A percentile compares a stretch with the other conserved stretches of the same genome.
Evolutionary conservation across 1,284 basidiomycete genomes (phyloP).

Genomic region (Meripilus lineatus): DNA sequence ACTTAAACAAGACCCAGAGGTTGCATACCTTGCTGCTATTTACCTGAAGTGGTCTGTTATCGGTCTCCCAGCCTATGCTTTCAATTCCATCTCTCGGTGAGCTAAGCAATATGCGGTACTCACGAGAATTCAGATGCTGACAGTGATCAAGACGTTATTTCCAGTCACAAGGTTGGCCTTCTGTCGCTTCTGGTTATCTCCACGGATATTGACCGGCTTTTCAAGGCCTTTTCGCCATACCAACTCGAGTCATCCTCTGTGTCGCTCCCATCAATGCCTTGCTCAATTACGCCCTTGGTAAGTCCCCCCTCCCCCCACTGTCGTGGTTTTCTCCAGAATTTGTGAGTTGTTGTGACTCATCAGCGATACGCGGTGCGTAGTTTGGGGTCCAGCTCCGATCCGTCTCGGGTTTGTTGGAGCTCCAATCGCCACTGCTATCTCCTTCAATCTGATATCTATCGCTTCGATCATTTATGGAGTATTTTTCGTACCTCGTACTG

Average conservation of each 20-base stretch:
- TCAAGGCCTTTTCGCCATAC: slow-evolving; percentile 77
- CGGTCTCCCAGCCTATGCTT: slow-evolving; percentile 86
- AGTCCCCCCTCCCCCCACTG: too few relatives aligned
- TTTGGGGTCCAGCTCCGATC: slow-evolving; percentile 78
- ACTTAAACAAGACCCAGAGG: slow-evolving; percentile 83
- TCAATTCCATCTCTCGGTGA: slow-evolving; percentile 66
- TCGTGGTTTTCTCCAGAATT: not conserved
- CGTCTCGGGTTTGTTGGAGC: slow-evolving; percentile 92
- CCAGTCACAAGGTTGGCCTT: slow-evolving; percentile 69
- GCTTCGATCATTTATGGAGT: slow-evolving; percentile 71
- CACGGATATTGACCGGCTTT: not conserved
- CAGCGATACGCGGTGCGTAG: too few relatives aligned
- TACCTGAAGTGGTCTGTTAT: slow-evolving; percentile 79
- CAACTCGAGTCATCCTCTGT: slow-evolving; percentile 80
- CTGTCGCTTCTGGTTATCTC: not conserved
- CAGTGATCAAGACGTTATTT: slow-evolving; percentile 81
- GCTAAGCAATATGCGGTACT: too few relatives aligned
- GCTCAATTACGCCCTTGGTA: slow-evolving; percentile 81
- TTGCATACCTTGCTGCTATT: slow-evolving; percentile 71
- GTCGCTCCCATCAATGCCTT: slow-evolving; percentile 85
- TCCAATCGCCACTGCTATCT: slow-evolving; percentile 85
- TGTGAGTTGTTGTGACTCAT: slow-evolving; percentile 4
- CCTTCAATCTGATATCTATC: slow-evolving; percentile 80
- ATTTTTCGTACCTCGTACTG: slow-evolving; percentile 70
- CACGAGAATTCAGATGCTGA: too few relatives aligned